phyloP scores from a whole-genome alignment of 2,329 filamentous ascomycete species.

The Parastagonospora nodorum region DNA sequence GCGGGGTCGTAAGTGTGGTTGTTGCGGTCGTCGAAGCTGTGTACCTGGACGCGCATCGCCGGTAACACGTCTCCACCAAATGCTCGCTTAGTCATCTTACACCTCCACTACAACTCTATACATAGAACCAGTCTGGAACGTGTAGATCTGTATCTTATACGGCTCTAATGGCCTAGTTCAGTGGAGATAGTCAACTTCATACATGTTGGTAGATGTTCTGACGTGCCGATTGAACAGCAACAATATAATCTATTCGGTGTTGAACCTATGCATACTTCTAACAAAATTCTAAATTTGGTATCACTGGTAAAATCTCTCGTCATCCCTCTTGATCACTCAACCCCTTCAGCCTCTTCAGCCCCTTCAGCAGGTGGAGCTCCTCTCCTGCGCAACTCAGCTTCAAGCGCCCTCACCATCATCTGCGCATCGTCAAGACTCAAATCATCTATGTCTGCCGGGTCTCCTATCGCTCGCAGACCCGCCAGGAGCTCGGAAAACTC shows the following conservation, averaged over 20 bases:
- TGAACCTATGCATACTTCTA: slow-evolving; percentile 10
- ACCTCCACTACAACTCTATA: too few species aligned
- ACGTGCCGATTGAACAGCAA: too few species aligned
- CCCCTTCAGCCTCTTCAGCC: slow-evolving; percentile 2
- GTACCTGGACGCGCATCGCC: slow-evolving; percentile 1
- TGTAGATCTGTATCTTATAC: too few species aligned
- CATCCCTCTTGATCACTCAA: slow-evolving; percentile 4
- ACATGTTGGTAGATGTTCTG: neutral
- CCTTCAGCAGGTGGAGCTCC: slow-evolving; percentile 1
- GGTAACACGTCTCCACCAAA: slow-evolving; percentile 8
- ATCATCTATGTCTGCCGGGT: slow-evolving; percentile 9
- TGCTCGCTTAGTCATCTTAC: slow-evolving; percentile 15
- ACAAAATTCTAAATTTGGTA: slow-evolving; percentile 12
- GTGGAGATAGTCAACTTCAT: too few species aligned
- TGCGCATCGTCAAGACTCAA: slow-evolving; percentile 22
- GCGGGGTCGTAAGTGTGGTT: slow-evolving; percentile 4
- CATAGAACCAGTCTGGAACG: too few species aligned
- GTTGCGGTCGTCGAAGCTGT: neutral
- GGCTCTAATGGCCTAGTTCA: too few species aligned
- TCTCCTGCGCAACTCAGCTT: slow-evolving; percentile 17
- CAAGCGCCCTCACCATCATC: slow-evolving; percentile 21
- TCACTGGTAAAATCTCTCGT: neutral
- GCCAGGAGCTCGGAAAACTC: slow-evolving; percentile 25
- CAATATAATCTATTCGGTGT: slow-evolving; percentile 11
- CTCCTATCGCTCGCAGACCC: slow-evolving; percentile 9